phyloP scores from a whole-genome alignment of 164 flowering plant genomes.

The Hamamelis virginiana region DNA sequence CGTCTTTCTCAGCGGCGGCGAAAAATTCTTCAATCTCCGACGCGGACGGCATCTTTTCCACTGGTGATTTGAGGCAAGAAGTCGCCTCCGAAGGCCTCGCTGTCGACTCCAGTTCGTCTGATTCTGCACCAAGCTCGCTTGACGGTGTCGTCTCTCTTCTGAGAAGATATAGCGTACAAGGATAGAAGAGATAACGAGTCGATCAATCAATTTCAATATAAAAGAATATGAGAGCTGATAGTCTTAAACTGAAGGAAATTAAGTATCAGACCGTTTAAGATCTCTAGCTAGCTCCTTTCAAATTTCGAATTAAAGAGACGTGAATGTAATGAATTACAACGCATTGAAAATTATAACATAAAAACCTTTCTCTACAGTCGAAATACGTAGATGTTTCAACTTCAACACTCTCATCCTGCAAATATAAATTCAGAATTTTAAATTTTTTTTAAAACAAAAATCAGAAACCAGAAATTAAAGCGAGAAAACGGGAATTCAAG shows the following conservation, averaged over 20 bases:
- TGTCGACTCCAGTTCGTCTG: slow-evolving; percentile 29
- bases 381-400: slow-evolving; percentile 24
- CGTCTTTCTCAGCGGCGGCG: slow-evolving; percentile 39
- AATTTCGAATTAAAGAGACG: slow-evolving; percentile 13
- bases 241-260: slow-evolving; percentile 1
- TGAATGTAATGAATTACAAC: neutral
- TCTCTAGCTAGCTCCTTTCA: slow-evolving; percentile 1
- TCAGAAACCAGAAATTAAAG: slow-evolving; percentile 24
- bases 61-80: slow-evolving; percentile 21
- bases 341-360: neutral
- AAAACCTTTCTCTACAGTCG: slow-evolving; percentile 31
- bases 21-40: slow-evolving; percentile 63
- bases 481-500: slow-evolving; percentile 9
- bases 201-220: no score
- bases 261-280: slow-evolving; percentile 7
- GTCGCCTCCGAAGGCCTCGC: slow-evolving; percentile 17
- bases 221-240: neutral
- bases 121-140: slow-evolving; percentile 22
- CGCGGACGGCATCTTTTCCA: slow-evolving; percentile 43
- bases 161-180: slow-evolving; percentile 10
- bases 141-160: slow-evolving; percentile 40
- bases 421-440: slow-evolving; percentile 2
- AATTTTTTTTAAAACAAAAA: neutral
- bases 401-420: slow-evolving; percentile 30
- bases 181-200: neutral